Evolutionary conservation across 179 eudicot species (phyloP), one percentile per base, ranked within the genome.

Genomic region (Drosera spatulata): DNA sequence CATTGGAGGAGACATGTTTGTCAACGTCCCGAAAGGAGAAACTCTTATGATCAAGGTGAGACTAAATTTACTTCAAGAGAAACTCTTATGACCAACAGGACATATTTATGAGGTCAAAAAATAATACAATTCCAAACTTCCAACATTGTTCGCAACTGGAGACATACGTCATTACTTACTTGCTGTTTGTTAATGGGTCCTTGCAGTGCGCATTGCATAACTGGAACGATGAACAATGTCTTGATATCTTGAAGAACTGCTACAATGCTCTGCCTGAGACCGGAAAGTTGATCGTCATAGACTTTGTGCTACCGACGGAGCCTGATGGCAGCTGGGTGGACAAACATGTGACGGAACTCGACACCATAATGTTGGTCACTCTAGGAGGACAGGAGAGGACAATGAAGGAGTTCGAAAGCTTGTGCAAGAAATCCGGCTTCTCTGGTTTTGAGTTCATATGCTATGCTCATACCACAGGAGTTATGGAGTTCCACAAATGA

Each of bases 371-470:
- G 33, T 22, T 22, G 33, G 4, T 54, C 0, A 2, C 11, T 5
- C 54, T 6, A 0, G 80, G 71, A 15, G 77, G 77, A 7, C 68
- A 57, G 41, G 80, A 72, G 64, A 69, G 80, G 63, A 65, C 80
- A 0, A 15, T 10, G 5, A 62, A 66, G 49, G 74, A 76, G 42
- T 69, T 41, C 22, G 58, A 69, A 3, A 45, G 5, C 7, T 43
- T 76, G 58, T 73, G 71, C 15, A 69, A n/a, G 42, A 48, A 8
- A 45, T 67, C 77, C 46, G 80, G 77, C 39, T 72, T 76, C 12
- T 22, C 56, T 10, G 46, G 7, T 4, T 7, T 12, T 0, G 39
- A 53, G 39, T 13, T 63, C 14, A n/a, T 66, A 2, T 65, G 69
- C 39, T 11, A 4, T 1, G 60, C 53, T 37, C 10, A 45, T 55